A percentile compares a stretch with the other conserved stretches of the same genome.
phyloP scores from a whole-genome alignment of 257 asterid species.

The Thymus mandschuricus region DNA sequence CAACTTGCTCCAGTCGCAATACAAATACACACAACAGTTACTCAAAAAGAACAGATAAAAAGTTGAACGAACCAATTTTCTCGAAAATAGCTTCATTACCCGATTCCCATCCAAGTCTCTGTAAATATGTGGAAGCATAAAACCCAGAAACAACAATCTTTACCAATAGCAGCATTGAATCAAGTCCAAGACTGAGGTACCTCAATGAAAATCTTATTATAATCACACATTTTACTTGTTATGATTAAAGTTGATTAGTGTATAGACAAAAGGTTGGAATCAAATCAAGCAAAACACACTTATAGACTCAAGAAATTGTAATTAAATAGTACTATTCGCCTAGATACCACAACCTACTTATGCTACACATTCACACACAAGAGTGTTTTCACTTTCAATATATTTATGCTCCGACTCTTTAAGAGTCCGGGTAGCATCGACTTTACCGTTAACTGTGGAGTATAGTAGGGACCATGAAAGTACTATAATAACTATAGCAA shows the following conservation, averaged over 20 bases:
- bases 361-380: too few relatives aligned
- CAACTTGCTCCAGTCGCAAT: not conserved
- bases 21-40: conserved; percentile 3
- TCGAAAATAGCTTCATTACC: not conserved
- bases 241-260: not conserved
- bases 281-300: not conserved
- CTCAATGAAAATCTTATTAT: too few relatives aligned
- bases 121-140: not conserved
- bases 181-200: not conserved
- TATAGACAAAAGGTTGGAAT: not conserved
- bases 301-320: not conserved
- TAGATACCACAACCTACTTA: too few relatives aligned
- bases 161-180: not conserved
- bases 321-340: too few relatives aligned
- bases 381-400: too few relatives aligned
- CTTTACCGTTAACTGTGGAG: not conserved
- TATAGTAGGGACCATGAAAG: not conserved
- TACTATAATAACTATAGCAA: not conserved
- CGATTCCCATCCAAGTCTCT: not conserved
- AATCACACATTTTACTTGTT: too few relatives aligned
- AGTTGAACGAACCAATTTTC: not conserved
- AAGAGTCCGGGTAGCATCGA: too few relatives aligned
- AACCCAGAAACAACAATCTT: not conserved
- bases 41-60: not conserved
- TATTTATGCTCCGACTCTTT: too few relatives aligned